Base-by-base conservation (phyloP, 2,329 filamentous ascomycete species). In the Monilinia polystroma region DNA sequence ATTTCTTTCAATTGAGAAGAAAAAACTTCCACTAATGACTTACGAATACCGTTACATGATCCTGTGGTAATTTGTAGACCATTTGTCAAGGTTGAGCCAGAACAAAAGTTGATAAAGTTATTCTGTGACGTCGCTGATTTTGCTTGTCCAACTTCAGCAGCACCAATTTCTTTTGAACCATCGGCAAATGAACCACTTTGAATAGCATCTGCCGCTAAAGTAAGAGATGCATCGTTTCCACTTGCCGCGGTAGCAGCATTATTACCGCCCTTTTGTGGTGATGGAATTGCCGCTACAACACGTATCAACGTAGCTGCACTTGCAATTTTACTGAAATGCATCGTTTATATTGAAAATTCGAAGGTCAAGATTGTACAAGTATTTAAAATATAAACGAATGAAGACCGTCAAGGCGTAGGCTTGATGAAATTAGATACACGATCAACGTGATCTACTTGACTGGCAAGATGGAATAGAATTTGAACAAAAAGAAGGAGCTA, bases 51-150 rank as follows among this genome's bases (percentile, higher is more conserved):
- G 49, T 89, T 90, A 78, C 87, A 90, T 47, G 87, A 89, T 26
- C 87, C 87, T 5, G 71, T 76, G 67, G 79, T 79, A 63, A 83
- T 79, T 75, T 89, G 87, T 38, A 82, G 77, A 72, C 87, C 87
- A 72, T 90, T 86, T 70, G 87, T 89, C 58, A 87, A 75, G 0
- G 79, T 82, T 74, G 75, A 72, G 23, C 75, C 75, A 20, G 69
- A 54, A 57, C 75, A 77, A 56, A 69, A 67, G 66, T 77, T 76
- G 70, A 77, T 77, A 64, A 77, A 77, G 65, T 77, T 77, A 68
- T 75, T 76, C 35, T 69, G 63, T 0, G 75, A 76, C 6, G 72
- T 76, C 18, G 49, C 12, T 0, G 74, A 76, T 55, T 64, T 53
- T 29, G 74, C 70, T 67, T 76, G 74, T 11, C 71, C 71, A 60